Evolutionary conservation across 371 early-diverging fungal species (phyloP), one percentile per base, ranked within the genome.

Genomic region (Circinella minor): DNA sequence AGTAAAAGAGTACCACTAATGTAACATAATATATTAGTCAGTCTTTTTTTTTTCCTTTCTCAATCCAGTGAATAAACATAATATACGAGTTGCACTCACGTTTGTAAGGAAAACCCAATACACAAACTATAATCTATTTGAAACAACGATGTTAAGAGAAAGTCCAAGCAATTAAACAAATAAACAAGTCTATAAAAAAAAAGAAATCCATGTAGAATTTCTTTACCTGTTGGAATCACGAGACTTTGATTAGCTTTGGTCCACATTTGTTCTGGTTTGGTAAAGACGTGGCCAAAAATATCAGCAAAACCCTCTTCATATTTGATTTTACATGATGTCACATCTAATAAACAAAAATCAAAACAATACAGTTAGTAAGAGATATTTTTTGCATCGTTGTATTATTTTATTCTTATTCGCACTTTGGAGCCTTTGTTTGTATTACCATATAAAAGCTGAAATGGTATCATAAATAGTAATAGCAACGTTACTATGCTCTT

Each of bases 361-460:
- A 13, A 43, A 43, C 6, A 3, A 43, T 43, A 43, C 3, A 43
- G 43, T 43, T 43, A 6, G 43, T 43, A 9, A 9, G 11, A 0
- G 3, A 43, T 11, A 43, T 27, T 43, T 43, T 6, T 9, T 43
- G 43, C 43, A 43, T 43, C 3, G 43, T 14, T 36, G 37, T 4
- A 18, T n/a, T 9, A 8, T 63, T 15, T 15, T 14, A 37, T 63
- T 63, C 4, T 37, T 38, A 37, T 1, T 36, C 17, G 3, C 54
- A 39, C 34, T 39, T 27, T 27, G 27, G 27, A 2, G 15, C 38
- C n/a, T 63, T 46, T 17, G 13, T 11, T 27, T 27, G 27, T 27
- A n/a, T 43, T 80, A 77, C 84, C 84, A 69, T 83, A 86, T 70
- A 77, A 74, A 57, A 82, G 62, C 73, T 81, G 82, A 69, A 82